Evolutionary conservation across 352 stramenopile genomes (phyloP).

Genomic region (Globisporangium paddicum): DNA sequence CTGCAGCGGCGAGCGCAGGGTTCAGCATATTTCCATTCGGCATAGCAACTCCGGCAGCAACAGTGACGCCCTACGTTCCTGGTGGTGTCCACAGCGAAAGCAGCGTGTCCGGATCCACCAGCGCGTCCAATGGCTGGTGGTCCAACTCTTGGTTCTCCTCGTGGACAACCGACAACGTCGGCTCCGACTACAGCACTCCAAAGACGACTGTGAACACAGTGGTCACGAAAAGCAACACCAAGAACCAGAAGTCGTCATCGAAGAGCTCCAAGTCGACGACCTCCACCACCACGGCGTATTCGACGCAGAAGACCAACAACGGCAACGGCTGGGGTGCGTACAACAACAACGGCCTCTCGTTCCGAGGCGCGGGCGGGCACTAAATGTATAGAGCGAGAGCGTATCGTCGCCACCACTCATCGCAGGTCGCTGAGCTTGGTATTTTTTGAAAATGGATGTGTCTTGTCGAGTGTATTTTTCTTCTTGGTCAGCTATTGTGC

Average conservation of each 20-base stretch:
- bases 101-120: conserved; percentile 9
- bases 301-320: neutral
- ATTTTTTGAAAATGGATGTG: conserved; percentile 5
- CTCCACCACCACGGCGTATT: neutral
- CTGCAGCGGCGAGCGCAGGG: neutral
- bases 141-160: conserved; percentile 1
- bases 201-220: conserved; percentile 3
- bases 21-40: conserved; percentile 1
- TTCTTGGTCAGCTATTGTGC: neutral
- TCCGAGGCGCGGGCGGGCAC: conserved; percentile 5
- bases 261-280: neutral
- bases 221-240: neutral
- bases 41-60: neutral
- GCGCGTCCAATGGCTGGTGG: conserved; percentile 22
- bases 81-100: conserved; percentile 24
- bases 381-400: conserved; percentile 11
- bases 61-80: conserved; percentile 19
- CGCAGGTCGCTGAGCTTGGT: neutral
- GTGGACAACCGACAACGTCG: conserved; percentile 5
- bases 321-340: conserved; percentile 5
- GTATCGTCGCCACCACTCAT: neutral
- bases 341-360: conserved; percentile 5
- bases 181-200: neutral
- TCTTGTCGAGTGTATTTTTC: conserved; percentile 4
- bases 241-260: neutral